phyloP scores from a whole-genome alignment of 2,329 filamentous ascomycete species.

The Fusarium ramigenum region DNA sequence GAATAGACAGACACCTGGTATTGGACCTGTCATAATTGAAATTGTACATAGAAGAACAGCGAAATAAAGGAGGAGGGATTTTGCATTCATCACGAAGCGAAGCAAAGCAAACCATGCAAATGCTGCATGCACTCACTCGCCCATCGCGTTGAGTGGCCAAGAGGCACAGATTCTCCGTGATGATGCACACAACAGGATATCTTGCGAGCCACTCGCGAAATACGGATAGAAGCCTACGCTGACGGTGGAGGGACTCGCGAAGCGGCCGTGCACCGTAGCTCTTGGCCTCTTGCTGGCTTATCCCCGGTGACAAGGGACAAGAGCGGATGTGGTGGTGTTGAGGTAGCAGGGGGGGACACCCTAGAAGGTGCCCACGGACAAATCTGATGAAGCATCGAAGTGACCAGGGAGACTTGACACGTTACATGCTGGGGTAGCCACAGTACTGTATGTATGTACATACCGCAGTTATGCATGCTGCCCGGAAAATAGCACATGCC shows the following conservation, averaged over 20 bases:
- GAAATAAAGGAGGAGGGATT: constrained; percentile 12
- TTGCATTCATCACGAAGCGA: constrained; percentile 4
- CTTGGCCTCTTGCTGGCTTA: constrained; percentile 12
- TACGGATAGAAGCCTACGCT: constrained; percentile 11
- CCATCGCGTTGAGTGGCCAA: too few species aligned
- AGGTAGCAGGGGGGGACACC: constrained; percentile 12
- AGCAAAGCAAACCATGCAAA: neutral
- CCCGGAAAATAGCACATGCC: neutral
- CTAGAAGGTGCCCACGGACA: constrained; percentile 10
- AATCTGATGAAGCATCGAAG: constrained; percentile 31
- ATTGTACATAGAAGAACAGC: constrained; percentile 17
- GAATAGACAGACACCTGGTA: constrained; percentile 43
- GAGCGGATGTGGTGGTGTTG: constrained; percentile 20
- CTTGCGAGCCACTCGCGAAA: constrained; percentile 7
- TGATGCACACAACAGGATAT: neutral
- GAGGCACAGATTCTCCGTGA: too few species aligned
- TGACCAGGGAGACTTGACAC: constrained; percentile 35
- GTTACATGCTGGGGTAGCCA: constrained; percentile 32
- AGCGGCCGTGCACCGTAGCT: constrained; percentile 15
- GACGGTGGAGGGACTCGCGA: constrained; percentile 11
- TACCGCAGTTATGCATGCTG: neutral
- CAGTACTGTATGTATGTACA: neutral
- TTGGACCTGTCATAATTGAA: constrained; percentile 8
- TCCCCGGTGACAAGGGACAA: constrained; percentile 28
- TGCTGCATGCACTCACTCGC: neutral